Base-by-base conservation (phyloP, 441 rosid species). In the Arabidopsis hybrid region DNA sequence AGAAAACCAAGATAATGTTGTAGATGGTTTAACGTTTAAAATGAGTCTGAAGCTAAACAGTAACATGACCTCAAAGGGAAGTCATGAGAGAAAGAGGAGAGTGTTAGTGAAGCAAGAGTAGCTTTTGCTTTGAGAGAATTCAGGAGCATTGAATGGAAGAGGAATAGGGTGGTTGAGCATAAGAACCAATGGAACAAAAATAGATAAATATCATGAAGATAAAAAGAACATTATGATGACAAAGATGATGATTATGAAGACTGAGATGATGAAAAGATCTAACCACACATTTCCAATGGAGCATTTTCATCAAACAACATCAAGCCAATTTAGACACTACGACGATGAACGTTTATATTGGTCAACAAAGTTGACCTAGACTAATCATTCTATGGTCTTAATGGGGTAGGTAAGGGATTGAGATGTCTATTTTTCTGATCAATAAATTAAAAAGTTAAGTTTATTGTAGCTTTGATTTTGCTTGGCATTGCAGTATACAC, bases 401-500 rank as follows among this genome's bases (percentile, higher is more conserved):
- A 55, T 70, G 76, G 80, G 75, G 84, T 85, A 59, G 90, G 86
- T 88, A 82, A 69, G 72, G 73, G 81, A 85, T 77, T n/a, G 69
- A 55, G 81, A 77, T 80, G 60, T 79, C 66, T 74, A 39, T 40
- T 42, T 58, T 42, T 35, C 11, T 26, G 26, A 60, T 67, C 69
- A 43, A 35, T 51, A 21, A 1, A 1, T 5, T 43, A 14, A 17
- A 50, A 39, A 39, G 0, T 7, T 1, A 13, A 6, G 9, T 34
- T 13, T 8, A 18, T 42, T n/a, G 31, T 63, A 31, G 73, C 53
- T 46, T 71, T 72, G 74, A 75, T 42, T 61, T 78, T 68, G 79
- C 86, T 77, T 88, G 67, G 83, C 87, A 85, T 71, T 83, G 83
- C 91, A 86, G 83, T 83, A 75, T 81, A 34, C 67, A 76, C 80